Conservation (phyloP, 2,329 filamentous ascomycete species). For the Colletotrichum theobromicola region DNA sequence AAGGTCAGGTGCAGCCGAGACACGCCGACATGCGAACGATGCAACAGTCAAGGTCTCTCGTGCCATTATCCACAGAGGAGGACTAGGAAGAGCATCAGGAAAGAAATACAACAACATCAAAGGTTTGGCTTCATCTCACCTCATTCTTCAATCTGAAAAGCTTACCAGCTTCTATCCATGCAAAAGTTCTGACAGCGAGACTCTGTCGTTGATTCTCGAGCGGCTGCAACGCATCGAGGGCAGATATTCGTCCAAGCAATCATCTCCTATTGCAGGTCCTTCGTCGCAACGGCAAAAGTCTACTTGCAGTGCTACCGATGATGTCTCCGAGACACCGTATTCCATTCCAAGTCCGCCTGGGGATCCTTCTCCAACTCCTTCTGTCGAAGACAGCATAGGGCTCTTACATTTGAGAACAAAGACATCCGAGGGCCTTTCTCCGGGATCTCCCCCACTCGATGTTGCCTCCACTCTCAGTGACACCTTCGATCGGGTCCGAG, state of each 20-base stretch:
- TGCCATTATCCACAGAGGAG: constrained; percentile 31
- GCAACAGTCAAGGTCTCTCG: constrained; percentile 26
- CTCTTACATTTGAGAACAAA: not conserved
- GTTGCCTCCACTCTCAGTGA: constrained; percentile 30
- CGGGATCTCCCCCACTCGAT: constrained; percentile 22
- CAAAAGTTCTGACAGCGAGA: constrained; percentile 3
- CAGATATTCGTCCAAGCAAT: not conserved
- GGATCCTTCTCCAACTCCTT: not conserved
- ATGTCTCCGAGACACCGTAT: not conserved
- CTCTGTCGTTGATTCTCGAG: constrained; percentile 32
- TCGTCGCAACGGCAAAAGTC: not conserved
- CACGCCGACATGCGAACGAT: constrained; percentile 31
- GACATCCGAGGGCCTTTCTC: not conserved
- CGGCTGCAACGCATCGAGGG: constrained; percentile 32
- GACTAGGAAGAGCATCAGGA: constrained; percentile 25
- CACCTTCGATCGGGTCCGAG: constrained; percentile 32
- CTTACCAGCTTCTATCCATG: not conserved
- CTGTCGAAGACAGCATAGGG: not conserved
- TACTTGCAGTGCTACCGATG: not conserved
- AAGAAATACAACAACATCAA: constrained; percentile 13
- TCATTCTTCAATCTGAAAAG: not conserved
- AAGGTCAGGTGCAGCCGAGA: constrained; percentile 34
- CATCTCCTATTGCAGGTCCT: not conserved
- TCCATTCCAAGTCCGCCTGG: not conserved
- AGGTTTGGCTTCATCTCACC: constrained; percentile 12